phyloP scores from a whole-genome alignment of 306 rosid genomes.

The Astragalus glycyphyllos region DNA sequence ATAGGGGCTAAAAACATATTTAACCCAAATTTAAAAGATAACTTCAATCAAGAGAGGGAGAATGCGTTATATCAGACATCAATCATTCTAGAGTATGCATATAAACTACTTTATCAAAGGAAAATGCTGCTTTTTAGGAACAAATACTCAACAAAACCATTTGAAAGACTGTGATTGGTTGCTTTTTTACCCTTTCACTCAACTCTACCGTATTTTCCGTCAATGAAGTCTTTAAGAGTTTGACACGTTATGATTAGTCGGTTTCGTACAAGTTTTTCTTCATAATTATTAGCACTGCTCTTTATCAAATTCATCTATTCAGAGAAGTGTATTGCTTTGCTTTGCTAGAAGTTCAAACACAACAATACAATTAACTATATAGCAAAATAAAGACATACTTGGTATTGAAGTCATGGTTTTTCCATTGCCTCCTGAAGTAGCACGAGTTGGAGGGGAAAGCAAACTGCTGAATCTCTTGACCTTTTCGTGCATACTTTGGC shows the following conservation, averaged over 20 bases:
- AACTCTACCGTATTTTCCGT: too few species aligned
- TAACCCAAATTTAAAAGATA: background rate
- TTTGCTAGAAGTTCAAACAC: background rate
- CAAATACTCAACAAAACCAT: too few species aligned
- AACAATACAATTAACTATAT: background rate
- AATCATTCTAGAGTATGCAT: background rate
- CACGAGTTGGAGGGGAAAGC: slow-evolving; percentile 56
- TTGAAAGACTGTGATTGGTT: too few species aligned
- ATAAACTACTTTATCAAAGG: background rate
- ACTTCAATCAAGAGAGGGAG: background rate
- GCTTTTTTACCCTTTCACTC: too few species aligned
- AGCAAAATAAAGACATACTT: slow-evolving; percentile 53
- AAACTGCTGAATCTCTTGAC: slow-evolving; percentile 54
- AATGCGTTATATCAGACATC: background rate
- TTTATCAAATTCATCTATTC: slow-evolving; percentile 7
- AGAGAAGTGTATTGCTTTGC: slow-evolving; percentile 6
- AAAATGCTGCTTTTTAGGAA: too few species aligned
- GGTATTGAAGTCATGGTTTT: slow-evolving; percentile 51
- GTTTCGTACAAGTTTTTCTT: too few species aligned
- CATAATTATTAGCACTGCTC: too few species aligned
- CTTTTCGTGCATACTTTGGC: slow-evolving; percentile 67
- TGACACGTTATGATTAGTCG: too few species aligned
- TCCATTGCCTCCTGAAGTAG: slow-evolving; percentile 53
- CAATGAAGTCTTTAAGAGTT: too few species aligned
- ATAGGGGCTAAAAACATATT: too few species aligned